Base-by-base conservation (phyloP, 352 stramenopile species). In the Globisporangium parvum region DNA sequence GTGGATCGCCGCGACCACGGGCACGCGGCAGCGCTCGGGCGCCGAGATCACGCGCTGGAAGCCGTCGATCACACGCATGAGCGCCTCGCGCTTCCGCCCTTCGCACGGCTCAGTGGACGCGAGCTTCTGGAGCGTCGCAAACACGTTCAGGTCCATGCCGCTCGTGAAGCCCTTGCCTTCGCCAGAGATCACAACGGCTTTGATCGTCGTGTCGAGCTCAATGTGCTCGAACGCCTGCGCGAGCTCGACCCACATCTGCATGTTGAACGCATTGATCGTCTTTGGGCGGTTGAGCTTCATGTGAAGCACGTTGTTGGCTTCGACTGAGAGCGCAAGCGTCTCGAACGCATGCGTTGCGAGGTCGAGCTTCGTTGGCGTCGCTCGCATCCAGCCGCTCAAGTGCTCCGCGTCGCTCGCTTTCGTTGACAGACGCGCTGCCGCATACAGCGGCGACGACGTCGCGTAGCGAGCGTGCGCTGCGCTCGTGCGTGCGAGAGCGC, bases 121-220 rank as follows among this genome's bases (percentile, higher is more conserved):
- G 41, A 91, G 57, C 53, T 86, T 69, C 57, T 91, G 80, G 67
- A 96, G 77, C 53, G 74, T 70, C 3, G 76, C 69, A 51, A 96
- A 96, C 23, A 96, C 82, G 48, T 87, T 73, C 21, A 96, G 69
- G 58, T 96, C 87, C 86, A 96, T 96, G 53, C 87, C 87, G 56
- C 85, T 92, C 45, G 81, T 88, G 68, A 96, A 96, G 1, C 68
- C 75, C 37, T 75, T 71, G n/a, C 84, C 84, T 58, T 88, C 69
- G 21, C 87, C 86, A 21, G 81, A 88, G 45, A 96, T 64, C 12
- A 96, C 59, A 15, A 95, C 79, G 15, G 75, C 80, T 48, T 78
- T 81, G 47, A 93, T 81, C 60, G 67, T 83, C 60, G 72, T 60
- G 37, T 91, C 79, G 10, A 64, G 26, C 53, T 93, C 77, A 26